A percentile compares a stretch with the other conserved stretches of the same genome.
These are phyloP conservation scores for Neonectria punicea DNA, from an alignment of 2,329 filamentous ascomycete species.

Conservation along the genomic window DNA sequence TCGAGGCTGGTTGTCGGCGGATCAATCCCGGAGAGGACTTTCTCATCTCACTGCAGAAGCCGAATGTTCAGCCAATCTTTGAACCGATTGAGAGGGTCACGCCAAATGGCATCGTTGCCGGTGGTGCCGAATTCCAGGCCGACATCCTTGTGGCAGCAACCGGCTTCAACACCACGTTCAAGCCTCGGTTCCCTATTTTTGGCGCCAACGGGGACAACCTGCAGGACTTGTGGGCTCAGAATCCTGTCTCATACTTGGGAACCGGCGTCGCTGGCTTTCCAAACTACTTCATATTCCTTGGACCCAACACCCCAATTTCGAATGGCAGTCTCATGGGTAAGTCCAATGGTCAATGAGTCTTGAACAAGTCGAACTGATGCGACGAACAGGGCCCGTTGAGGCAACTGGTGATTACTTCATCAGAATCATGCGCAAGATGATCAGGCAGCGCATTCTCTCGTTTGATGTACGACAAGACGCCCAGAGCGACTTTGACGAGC, in stretches of 20 bases:
- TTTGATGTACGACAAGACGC: constrained; percentile 44
- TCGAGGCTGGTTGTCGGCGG: constrained; percentile 39
- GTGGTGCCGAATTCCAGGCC: constrained; percentile 30
- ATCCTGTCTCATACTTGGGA: constrained; percentile 46
- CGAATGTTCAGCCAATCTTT: constrained; percentile 53
- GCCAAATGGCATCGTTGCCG: constrained; percentile 38
- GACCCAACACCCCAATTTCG: constrained; percentile 45
- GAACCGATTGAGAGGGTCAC: constrained; percentile 41
- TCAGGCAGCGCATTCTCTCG: constrained; percentile 31
- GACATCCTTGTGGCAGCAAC: constrained; percentile 37
- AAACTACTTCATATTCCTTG: constrained; percentile 45
- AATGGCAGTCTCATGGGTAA: constrained; percentile 40
- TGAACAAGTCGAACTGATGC: background rate
- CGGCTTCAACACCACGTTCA: constrained; percentile 37
- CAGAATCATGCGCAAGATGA: constrained; percentile 37
- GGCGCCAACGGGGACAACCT: constrained; percentile 30
- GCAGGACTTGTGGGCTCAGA: constrained; percentile 32
- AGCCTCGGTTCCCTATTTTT: constrained; percentile 38
- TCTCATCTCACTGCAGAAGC: constrained; percentile 52
- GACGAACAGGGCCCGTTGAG: constrained; percentile 35
- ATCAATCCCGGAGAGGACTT: constrained; percentile 53
- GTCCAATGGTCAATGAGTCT: background rate
- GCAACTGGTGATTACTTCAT: constrained; percentile 43
- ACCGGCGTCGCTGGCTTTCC: constrained; percentile 43
- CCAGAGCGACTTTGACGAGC: constrained; percentile 57